phyloP scores from a whole-genome alignment of 208 protist species.

The Lotmaria passim region DNA sequence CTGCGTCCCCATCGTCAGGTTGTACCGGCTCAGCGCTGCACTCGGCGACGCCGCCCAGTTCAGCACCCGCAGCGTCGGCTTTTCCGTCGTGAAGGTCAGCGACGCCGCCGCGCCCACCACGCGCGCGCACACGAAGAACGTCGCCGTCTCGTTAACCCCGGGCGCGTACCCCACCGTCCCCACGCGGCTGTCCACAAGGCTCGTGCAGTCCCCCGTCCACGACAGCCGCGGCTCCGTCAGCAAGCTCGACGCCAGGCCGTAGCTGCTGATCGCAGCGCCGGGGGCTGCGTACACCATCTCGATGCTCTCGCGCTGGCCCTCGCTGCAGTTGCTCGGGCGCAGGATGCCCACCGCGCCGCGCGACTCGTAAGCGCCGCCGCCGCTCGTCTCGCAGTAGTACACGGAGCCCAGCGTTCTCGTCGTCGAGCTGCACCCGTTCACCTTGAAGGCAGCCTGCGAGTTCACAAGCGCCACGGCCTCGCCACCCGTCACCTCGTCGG shows the following conservation, averaged over 20 bases:
- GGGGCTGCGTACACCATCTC: conserved; percentile 35
- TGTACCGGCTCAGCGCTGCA: conserved; percentile 47
- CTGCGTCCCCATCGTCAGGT: conserved; percentile 25
- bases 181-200: conserved; percentile 22
- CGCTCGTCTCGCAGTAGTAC: conserved; percentile 73
- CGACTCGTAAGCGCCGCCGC: conserved; percentile 31
- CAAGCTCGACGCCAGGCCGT: conserved; percentile 47
- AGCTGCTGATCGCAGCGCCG: conserved; percentile 38
- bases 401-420: conserved; percentile 17
- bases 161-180: conserved; percentile 49
- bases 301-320: conserved; percentile 45
- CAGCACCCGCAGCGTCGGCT: conserved; percentile 49
- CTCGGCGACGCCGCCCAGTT: conserved; percentile 47
- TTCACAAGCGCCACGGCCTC: conserved; percentile 19
- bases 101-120: conserved; percentile 29
- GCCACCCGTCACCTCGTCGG: conserved; percentile 36
- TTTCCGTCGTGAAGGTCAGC: conserved; percentile 59
- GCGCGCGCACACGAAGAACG: conserved; percentile 67
- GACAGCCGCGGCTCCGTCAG: conserved; percentile 45
- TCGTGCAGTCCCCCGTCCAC: conserved; percentile 37
- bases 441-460: conserved; percentile 39
- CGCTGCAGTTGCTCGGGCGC: conserved; percentile 38
- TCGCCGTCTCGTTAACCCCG: conserved; percentile 31
- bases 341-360: conserved; percentile 58
- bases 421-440: conserved; percentile 42